These are phyloP conservation scores for Coemansia reversa DNA, from an alignment of 192 early-diverging fungal genomes.

Conservation along the genomic window DNA sequence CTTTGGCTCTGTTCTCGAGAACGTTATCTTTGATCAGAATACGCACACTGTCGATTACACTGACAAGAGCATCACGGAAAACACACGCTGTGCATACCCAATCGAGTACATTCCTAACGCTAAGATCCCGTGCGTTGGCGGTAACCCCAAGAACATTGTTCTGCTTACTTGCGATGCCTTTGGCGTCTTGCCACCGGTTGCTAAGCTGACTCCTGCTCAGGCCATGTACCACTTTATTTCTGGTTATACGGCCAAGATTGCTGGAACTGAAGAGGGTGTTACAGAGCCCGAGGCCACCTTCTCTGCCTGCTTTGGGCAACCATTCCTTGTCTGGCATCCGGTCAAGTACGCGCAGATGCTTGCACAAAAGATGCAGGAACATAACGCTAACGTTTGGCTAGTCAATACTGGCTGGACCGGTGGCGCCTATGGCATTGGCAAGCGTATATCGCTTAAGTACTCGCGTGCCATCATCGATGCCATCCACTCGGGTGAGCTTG, in stretches of 20 bases:
- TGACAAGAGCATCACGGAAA: constrained; percentile 82
- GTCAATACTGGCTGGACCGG: constrained; percentile 99
- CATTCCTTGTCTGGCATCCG: constrained; percentile 97
- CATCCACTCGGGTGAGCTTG: constrained; percentile 91
- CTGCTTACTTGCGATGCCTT: constrained; percentile 96
- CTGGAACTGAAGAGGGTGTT: constrained; percentile 94
- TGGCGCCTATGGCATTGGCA: constrained; percentile 84
- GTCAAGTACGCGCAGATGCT: constrained; percentile 95
- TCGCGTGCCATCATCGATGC: constrained; percentile 96
- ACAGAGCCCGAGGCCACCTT: constrained; percentile 91
- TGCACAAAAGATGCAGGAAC: constrained; percentile 88
- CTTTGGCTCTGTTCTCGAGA: constrained; percentile 92
- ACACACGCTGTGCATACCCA: constrained; percentile 95
- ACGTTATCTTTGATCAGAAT: constrained; percentile 79
- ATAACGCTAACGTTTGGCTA: constrained; percentile 87
- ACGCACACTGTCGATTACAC: constrained; percentile 79
- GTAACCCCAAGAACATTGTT: constrained; percentile 94
- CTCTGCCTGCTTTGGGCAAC: constrained; percentile 90
- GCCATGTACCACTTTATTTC: constrained; percentile 98
- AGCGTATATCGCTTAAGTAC: constrained; percentile 95
- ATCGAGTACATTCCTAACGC: constrained; percentile 95
- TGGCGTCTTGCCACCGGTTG: constrained; percentile 91
- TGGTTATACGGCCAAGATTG: constrained; percentile 97
- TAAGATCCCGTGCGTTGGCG: constrained; percentile 87
- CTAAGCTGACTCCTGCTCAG: constrained; percentile 82